Base-by-base conservation (phyloP, 1,139 yeast genomes). In the Lodderomyces margitis region DNA sequence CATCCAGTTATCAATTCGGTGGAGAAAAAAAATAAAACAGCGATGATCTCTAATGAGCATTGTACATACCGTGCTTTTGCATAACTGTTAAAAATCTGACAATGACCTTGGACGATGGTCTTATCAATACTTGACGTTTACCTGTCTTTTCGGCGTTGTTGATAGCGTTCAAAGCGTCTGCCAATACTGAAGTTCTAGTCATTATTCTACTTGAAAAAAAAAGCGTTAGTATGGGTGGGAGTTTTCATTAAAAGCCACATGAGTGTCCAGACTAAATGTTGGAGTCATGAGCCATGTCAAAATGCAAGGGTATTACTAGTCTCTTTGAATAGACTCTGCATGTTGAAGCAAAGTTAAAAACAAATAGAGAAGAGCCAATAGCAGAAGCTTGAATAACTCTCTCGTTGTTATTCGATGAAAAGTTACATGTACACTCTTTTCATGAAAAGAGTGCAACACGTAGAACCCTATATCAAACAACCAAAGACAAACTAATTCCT, bases 81-180 rank as follows among this genome's bases (percentile, higher is more conserved):
- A 92, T 91, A 59, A 92, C 98, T 66, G 88, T 81, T 73, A 92
- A 80, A 73, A 91, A 92, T 78, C 89, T 92, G 80, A 92, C 79
- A 73, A 92, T 89, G 58, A 92, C 98, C 81, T 92, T 92, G 66
- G 98, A 92, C 44, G 98, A 91, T 56, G 98, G 98, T 83, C 98
- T 88, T 71, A 92, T 82, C 70, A 92, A 76, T 58, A 92, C 98
- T 81, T 92, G 98, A 78, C 98, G 87, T 81, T 92, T 92, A 74
- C 98, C 98, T 68, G 97, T 83, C 78, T 91, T 92, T 80, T 92
- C 98, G 72, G 98, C 98, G 72, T 92, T 92, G 89, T 89, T 88
- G 71, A 92, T 92, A 62, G 96, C 83, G 73, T 92, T 91, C 68
- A 92, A 86, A 68, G 98, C 98, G 78, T 92, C 98, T 65, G 98